Base-by-base conservation (phyloP, 225 moss, liverwort and hornwort species). In the Sphagnum contortum region DNA sequence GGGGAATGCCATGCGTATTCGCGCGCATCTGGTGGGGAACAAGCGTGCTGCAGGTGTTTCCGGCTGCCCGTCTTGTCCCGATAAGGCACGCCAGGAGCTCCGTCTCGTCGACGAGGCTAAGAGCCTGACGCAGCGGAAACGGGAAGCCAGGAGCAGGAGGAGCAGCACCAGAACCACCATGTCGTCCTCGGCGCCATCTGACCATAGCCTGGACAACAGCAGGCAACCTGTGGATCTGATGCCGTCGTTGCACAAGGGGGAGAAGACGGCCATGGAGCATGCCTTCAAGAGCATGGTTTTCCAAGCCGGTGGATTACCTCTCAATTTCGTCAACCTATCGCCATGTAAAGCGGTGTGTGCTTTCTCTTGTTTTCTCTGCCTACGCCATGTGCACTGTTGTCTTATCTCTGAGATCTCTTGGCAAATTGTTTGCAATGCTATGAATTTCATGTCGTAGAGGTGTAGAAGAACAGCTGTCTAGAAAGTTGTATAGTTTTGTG, bases 1-100 rank as follows among this genome's bases (percentile, higher is more conserved):
- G 68, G 84, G 84, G 48, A 84, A 84, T 64, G 84, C 84, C 10
- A 84, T 84, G 84, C 84, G 84, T 54, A 84, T 84, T 64, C 70
- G 84, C 2, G 84, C 84, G 61, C 84, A 84, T 57, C 69, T 84
- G 71, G 75, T 84, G 10, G 84, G 84, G 12, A 84, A 84, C 75
- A 84, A 84, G 73, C 84, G 84, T 12, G 77, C 81, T 59, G 84
- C 84, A 29, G 84, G 84, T 1, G 84, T 84, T 11, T 78, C 84
- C 5, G 84, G 84, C 14, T 84, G 84, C 6, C 80, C 84, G 4
- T 73, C 78, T 2, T 80, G 81, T 50, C 84, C 84, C 46, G 84
- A 84, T 1, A 80, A 84, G 8, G 84, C 84, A 48, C 75, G 84
- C 49, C 77, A 84, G 73, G 80, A 84, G 73, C 71, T 84, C 0